Evolutionary conservation across 192 early-diverging fungal species (phyloP), one percentile per base, ranked within the genome.

Genomic region (Umbelopsis sp.): DNA sequence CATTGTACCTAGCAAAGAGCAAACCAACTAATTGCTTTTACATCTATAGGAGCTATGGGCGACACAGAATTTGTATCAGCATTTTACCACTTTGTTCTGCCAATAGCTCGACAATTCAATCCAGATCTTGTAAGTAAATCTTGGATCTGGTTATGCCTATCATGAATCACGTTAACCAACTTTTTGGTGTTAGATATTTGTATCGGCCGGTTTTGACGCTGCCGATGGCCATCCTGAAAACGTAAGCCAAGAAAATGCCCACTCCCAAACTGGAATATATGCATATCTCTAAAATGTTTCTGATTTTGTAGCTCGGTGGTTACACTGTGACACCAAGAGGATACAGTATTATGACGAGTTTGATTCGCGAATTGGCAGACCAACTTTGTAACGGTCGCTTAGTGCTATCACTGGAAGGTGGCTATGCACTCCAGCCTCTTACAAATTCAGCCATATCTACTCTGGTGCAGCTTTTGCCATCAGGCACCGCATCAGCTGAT

Each of bases 131-230:
- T 93, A 13, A 70, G 71, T 47, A 67, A 67, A 46, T 71, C 23
- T 22, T 49, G 0, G 21, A 35, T 13, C 1, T 1, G 3, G 3
- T 0, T 5, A 48, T 18, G 21, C 2, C 33, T 49, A 3, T 18
- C 4, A 45, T 66, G 46, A 30, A 30, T 3, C 21, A 12, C 33
- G 4, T n/a, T 68, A 25, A 6, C 30, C 1, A 67, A 55, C 49
- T 23, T 25, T 64, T 67, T 21, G 64, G 0, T 46, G 16, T 15
- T 21, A 76, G 70, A 68, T 78, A 23, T 73, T 83, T 53, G 89
- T 93, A 20, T 89, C 89, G 21, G 87, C 90, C 23, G 92, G 92
- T 9, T 93, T 92, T 71, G 92, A 93, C 78, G 90, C 90, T 33
- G 90, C 90, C 15, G 77, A 84, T 64, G 87, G 85, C 13, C 90